These are phyloP conservation scores for Mucor ambiguus DNA, from an alignment of 371 early-diverging fungal species.

Conservation along the genomic window DNA sequence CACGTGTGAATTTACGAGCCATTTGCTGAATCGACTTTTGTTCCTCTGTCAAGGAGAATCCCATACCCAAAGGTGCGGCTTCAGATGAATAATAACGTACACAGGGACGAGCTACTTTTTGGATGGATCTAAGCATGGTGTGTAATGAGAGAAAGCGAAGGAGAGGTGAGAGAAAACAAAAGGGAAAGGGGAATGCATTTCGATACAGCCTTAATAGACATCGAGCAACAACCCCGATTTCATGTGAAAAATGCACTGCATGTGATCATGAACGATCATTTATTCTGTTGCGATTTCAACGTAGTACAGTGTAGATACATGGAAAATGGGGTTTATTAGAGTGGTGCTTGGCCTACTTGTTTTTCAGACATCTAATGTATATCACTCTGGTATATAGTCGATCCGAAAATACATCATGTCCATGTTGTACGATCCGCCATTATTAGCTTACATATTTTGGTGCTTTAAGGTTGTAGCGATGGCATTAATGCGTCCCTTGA, in stretches of 20 bases:
- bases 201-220: neutral
- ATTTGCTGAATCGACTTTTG: conserved; percentile 88
- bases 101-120: conserved; percentile 2
- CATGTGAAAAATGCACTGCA: conserved; percentile 12
- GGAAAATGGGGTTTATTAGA: neutral
- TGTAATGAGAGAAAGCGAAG: neutral
- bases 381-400: neutral
- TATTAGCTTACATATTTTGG: neutral
- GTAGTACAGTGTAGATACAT: neutral
- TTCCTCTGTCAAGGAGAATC: conserved; percentile 80
- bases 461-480: neutral
- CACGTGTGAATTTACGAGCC: conserved; percentile 90
- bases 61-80: conserved; percentile 33
- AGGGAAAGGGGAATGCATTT: neutral
- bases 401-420: neutral
- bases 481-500: no score
- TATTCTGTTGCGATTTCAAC: neutral
- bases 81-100: conserved; percentile 18
- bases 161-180: neutral
- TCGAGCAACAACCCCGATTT: conserved; percentile 4
- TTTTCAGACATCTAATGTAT: neutral
- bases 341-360: neutral
- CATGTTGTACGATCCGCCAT: no score
- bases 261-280: conserved; percentile 10
- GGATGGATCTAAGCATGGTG: conserved; percentile 16